Base-by-base conservation (phyloP, 495 filamentous ascomycete genomes). In the Niebla homalea region DNA sequence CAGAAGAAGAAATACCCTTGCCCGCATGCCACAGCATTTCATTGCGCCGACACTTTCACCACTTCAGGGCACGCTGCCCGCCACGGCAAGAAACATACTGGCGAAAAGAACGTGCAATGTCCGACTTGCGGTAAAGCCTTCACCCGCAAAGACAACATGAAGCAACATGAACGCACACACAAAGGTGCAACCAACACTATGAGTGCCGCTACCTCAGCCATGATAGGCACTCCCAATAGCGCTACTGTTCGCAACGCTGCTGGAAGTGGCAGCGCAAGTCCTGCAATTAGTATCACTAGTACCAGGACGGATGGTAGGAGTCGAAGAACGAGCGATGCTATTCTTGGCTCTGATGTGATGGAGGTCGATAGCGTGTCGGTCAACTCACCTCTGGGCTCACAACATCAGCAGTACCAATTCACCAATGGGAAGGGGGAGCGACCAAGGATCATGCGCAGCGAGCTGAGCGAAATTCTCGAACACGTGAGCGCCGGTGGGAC, bases 111-210 rank as follows among this genome's bases (percentile, higher is more conserved):
- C 41, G 88, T 94, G 18, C 75, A 80, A 43, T 97, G 90, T 67
- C 82, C 85, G 0, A 87, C 83, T 50, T 97, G 90, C 70, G 77
- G 82, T 64, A 95, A 95, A 67, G 87, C 87, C 43, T 97, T 97
- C 61, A 95, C 92, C 5, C 81, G 90, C 40, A 88, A 92, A 60
- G 90, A 97, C 68, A 97, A 97, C 67, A 96, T 96, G 86, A 95
- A 95, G 72, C 90, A 97, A 59, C 90, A 97, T 60, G 81, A 87
- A 46, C 79, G 89, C 43, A 97, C 92, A 1, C 90, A 97, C 64
- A 80, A 71, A 53, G 46, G 42, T 41, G 16, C 56, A 1, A 52
- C 21, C 26, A n/a, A 16, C 14, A 25, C 16, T 22, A 46, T 42
- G 14, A 21, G 8, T 12, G 36, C 19, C 22, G 40, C 43, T 11